phyloP scores from a whole-genome alignment of 805 yeast species.

The Ogataea allantospora region DNA sequence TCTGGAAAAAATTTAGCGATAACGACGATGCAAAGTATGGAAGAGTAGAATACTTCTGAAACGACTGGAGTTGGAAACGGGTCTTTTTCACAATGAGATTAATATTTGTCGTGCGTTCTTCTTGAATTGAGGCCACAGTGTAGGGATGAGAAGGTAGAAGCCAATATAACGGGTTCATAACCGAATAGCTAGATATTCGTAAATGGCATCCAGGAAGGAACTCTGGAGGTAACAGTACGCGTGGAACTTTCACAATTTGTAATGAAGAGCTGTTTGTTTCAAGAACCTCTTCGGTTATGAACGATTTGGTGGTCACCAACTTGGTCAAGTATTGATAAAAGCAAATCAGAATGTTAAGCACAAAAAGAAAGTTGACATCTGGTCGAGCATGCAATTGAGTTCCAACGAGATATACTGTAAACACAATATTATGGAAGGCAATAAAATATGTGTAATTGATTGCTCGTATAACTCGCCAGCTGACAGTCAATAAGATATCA shows the following conservation, averaged over 20 bases:
- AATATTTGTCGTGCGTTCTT: slow-evolving; percentile 33
- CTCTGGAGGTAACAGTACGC: slow-evolving; percentile 19
- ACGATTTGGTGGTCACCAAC: slow-evolving; percentile 22
- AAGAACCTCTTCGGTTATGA: slow-evolving; percentile 22
- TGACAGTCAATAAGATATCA: slow-evolving; percentile 40
- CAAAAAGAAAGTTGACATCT: slow-evolving; percentile 44
- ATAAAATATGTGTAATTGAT: slow-evolving; percentile 53
- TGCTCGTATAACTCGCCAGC: slow-evolving; percentile 50
- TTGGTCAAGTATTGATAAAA: slow-evolving; percentile 39
- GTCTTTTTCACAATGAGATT: slow-evolving; percentile 48
- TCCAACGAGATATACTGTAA: slow-evolving; percentile 43
- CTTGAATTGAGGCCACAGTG: slow-evolving; percentile 47
- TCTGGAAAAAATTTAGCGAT: slow-evolving; percentile 42
- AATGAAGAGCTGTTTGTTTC: slow-evolving; percentile 25
- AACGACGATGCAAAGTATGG: slow-evolving; percentile 44
- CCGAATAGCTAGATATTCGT: slow-evolving; percentile 40
- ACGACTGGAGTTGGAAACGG: slow-evolving; percentile 33
- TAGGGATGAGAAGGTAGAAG: slow-evolving; percentile 66
- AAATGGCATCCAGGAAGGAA: slow-evolving; percentile 58
- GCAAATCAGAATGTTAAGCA: slow-evolving; percentile 32
- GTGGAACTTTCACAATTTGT: slow-evolving; percentile 23
- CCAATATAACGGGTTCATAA: slow-evolving; percentile 42
- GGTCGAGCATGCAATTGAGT: slow-evolving; percentile 70
- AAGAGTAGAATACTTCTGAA: slow-evolving; percentile 37
- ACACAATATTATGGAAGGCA: slow-evolving; percentile 51